Evolutionary conservation across 1,139 yeast genomes (phyloP), one percentile per base, ranked within the genome.

Genomic region (Yamadazyma songkhlaensis): DNA sequence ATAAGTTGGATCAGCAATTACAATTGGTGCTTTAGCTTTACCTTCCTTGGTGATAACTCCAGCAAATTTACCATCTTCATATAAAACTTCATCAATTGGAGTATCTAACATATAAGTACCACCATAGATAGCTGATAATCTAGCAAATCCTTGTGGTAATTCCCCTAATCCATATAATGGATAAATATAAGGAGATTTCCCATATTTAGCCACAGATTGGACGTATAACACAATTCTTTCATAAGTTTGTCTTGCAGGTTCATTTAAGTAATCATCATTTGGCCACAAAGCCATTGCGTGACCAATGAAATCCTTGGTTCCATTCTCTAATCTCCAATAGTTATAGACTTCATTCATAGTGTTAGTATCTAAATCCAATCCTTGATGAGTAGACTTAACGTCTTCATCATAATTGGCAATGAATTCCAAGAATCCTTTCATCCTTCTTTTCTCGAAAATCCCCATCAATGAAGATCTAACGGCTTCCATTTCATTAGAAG

Each of bases 241-340:
- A 53, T 85, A 79, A 11, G 97, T 83, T 54, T 92, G 96, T 57
- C 96, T 79, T 4, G 97, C 97, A 7, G 96, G 96, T 61, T 87
- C 82, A 47, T 73, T 77, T 55, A 92, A 67, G 60, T 92, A 92
- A 44, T 87, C 92, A 56, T 92, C 98, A 50, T 89, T 90, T 23
- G 95, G 77, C 85, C 96, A 90, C 45, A 92, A 75, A 6, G 97
- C 99, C 98, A 92, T 94, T 12, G 98, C 94, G 62, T 92, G 98
- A 31, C 98, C 99, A 50, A 94, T 86, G 55, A 92, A 92, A 62
- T 94, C 97, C 56, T 88, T 84, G 24, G 98, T 90, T 32, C 97
- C 96, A 42, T 79, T 78, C 54, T 94, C 97, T 45, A 92, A 77
- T 8, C 97, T 96, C 57, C 84, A 94, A 60, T 92, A 84, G 57